Conservation (phyloP, 2,329 filamentous ascomycete species). For the Pseudogymnoascus sp. region DNA sequence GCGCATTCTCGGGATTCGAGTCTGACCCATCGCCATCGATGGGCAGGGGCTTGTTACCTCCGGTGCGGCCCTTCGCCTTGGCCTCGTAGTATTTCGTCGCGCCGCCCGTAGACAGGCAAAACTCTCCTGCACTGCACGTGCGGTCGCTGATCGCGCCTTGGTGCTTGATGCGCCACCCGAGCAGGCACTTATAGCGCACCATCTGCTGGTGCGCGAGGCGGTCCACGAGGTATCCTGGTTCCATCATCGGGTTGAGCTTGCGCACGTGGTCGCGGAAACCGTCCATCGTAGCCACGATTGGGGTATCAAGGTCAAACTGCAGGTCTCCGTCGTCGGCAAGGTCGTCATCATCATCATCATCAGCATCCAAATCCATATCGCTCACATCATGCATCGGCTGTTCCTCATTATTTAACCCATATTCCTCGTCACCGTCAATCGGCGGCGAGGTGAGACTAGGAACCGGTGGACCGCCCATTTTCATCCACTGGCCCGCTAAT, state of each 20-base stretch:
- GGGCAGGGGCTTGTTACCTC: slow-evolving; percentile 47
- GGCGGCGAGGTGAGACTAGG: slow-evolving; percentile 44
- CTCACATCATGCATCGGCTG: slow-evolving; percentile 17
- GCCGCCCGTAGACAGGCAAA: slow-evolving; percentile 64
- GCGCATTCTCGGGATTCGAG: slow-evolving; percentile 61
- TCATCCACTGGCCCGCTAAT: slow-evolving; percentile 47
- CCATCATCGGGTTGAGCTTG: slow-evolving; percentile 65
- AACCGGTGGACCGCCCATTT: slow-evolving; percentile 51
- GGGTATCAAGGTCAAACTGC: slow-evolving; percentile 43
- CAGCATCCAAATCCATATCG: slow-evolving; percentile 36
- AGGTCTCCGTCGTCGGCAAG: slow-evolving; percentile 56
- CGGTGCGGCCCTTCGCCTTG: slow-evolving; percentile 50
- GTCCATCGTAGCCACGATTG: slow-evolving; percentile 63
- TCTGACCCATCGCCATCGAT: slow-evolving; percentile 53
- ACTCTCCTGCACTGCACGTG: slow-evolving; percentile 52
- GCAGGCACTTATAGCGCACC: slow-evolving; percentile 68
- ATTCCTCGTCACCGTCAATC: slow-evolving; percentile 18
- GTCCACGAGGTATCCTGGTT: slow-evolving; percentile 59
- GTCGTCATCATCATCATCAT: slow-evolving; percentile 56
- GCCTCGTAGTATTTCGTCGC: slow-evolving; percentile 54
- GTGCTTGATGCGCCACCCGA: slow-evolving; percentile 66
- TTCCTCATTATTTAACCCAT: slow-evolving; percentile 13
- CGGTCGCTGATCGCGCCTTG: slow-evolving; percentile 47
- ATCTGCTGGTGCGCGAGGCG: slow-evolving; percentile 77
- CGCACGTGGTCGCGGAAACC: slow-evolving; percentile 72